Percentiles rank a stretch among this genome's conserved stretches.
These are phyloP conservation scores for Aphanomyces astaci DNA, from an alignment of 352 stramenopile species.

Conservation along the genomic window DNA sequence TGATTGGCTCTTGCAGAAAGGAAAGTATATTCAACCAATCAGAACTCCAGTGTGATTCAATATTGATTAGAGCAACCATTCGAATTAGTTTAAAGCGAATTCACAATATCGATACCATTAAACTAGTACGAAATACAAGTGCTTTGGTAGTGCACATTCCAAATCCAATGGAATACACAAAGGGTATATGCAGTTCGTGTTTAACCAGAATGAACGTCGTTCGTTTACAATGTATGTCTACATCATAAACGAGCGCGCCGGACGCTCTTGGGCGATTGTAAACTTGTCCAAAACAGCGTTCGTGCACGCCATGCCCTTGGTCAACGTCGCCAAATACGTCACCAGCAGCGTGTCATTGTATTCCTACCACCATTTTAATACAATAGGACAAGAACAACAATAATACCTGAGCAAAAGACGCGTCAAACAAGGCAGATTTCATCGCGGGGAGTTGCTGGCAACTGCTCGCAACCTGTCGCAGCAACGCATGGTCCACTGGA, in stretches of 20 bases:
- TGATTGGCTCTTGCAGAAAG: too few relatives aligned
- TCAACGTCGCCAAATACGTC: conserved; percentile 75
- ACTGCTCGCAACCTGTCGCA: conserved; percentile 80
- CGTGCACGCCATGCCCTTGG: conserved; percentile 66
- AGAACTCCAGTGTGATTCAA: too few relatives aligned
- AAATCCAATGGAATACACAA: too few relatives aligned
- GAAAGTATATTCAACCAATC: too few relatives aligned
- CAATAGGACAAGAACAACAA: background rate
- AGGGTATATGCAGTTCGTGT: too few relatives aligned
- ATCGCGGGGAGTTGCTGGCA: conserved; percentile 79
- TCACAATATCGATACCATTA: too few relatives aligned
- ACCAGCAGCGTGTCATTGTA: conserved; percentile 79
- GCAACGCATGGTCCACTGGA: conserved; percentile 62
- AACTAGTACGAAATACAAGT: too few relatives aligned
- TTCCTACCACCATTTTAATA: conserved; percentile 31
- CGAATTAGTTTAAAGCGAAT: too few relatives aligned
- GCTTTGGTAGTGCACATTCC: too few relatives aligned
- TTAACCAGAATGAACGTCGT: too few relatives aligned
- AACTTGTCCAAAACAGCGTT: conserved; percentile 81
- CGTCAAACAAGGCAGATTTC: conserved; percentile 62
- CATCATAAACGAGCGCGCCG: conserved; percentile 20
- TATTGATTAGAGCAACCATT: too few relatives aligned
- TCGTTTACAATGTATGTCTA: background rate
- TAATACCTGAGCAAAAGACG: conserved; percentile 52
- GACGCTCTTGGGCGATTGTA: conserved; percentile 57